These are phyloP conservation scores for Aureobasidium sp. DNA, from an alignment of 2,329 filamentous ascomycete genomes.

Conservation along the genomic window DNA sequence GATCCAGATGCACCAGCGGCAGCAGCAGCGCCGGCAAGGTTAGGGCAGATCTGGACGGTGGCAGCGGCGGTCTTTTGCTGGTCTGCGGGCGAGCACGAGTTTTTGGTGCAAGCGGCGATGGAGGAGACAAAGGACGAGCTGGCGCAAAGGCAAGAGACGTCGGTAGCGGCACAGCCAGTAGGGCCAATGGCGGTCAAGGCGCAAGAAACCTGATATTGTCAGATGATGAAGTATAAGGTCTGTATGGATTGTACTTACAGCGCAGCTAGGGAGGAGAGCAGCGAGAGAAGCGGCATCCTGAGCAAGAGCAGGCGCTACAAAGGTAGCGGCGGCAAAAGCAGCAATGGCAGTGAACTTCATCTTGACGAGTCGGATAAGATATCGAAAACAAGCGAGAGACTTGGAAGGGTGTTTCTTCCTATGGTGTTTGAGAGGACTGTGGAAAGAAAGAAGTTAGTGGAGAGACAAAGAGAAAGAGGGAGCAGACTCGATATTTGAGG, in stretches of 20 bases:
- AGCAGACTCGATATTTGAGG: too few species aligned
- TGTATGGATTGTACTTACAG: neutral
- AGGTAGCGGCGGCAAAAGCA: neutral
- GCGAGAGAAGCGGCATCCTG: neutral
- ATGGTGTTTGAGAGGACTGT: too few species aligned
- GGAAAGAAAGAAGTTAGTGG: neutral
- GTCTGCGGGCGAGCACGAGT: neutral
- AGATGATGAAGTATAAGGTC: too few species aligned
- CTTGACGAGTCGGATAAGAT: neutral
- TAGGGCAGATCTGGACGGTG: neutral
- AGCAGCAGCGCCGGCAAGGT: neutral
- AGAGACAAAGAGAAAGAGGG: neutral
- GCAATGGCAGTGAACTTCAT: neutral
- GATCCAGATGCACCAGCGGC: neutral
- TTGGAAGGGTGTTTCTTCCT: neutral
- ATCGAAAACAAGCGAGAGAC: neutral
- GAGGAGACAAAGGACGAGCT: neutral
- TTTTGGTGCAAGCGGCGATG: neutral
- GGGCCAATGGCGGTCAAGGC: neutral
- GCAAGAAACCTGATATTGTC: neutral
- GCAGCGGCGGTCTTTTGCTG: neutral
- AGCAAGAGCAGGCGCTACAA: constrained; percentile 1
- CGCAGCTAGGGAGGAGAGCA: neutral
- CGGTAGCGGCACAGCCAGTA: neutral
- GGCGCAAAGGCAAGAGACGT: neutral